These are phyloP conservation scores for Ambrosiella xylebori DNA, from an alignment of 2,329 filamentous ascomycete species.

Conservation along the genomic window DNA sequence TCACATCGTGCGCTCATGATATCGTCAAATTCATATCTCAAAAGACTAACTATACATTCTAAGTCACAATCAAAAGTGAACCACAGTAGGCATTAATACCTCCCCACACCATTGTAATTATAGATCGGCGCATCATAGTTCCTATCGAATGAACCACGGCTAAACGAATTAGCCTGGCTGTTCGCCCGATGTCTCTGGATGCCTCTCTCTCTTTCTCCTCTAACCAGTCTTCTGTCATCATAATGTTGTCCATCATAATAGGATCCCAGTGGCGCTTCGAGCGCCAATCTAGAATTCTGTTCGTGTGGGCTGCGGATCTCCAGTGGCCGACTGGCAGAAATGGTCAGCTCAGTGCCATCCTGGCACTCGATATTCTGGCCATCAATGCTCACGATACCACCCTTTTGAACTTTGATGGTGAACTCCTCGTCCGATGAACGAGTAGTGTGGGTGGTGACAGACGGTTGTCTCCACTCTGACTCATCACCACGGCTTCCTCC, in stretches of 20 bases:
- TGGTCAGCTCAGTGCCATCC: constrained; percentile 43
- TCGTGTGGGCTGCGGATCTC: constrained; percentile 30
- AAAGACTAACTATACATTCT: not conserved
- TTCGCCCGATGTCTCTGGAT: constrained; percentile 28
- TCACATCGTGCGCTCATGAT: constrained; percentile 12
- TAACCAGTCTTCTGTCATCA: constrained; percentile 32
- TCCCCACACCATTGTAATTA: not conserved
- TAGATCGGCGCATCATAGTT: constrained; percentile 11
- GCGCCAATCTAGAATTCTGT: constrained; percentile 24
- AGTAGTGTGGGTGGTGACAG: constrained; percentile 44
- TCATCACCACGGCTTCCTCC: constrained; percentile 41
- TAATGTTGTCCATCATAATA: constrained; percentile 20
- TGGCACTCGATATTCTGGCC: constrained; percentile 40
- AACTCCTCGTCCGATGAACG: constrained; percentile 39
- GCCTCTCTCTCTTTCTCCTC: constrained; percentile 18
- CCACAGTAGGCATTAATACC: not conserved
- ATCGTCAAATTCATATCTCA: constrained; percentile 10
- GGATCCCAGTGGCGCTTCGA: not conserved
- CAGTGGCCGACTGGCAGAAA: constrained; percentile 24
- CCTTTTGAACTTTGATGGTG: constrained; percentile 39
- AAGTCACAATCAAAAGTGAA: not conserved
- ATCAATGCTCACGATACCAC: constrained; percentile 36
- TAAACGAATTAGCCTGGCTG: constrained; percentile 33
- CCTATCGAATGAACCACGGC: constrained; percentile 16
- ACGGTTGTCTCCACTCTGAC: constrained; percentile 40